Evolutionary conservation across 345 rosid genomes (phyloP).

Genomic region (Ceriops zippeliana): DNA sequence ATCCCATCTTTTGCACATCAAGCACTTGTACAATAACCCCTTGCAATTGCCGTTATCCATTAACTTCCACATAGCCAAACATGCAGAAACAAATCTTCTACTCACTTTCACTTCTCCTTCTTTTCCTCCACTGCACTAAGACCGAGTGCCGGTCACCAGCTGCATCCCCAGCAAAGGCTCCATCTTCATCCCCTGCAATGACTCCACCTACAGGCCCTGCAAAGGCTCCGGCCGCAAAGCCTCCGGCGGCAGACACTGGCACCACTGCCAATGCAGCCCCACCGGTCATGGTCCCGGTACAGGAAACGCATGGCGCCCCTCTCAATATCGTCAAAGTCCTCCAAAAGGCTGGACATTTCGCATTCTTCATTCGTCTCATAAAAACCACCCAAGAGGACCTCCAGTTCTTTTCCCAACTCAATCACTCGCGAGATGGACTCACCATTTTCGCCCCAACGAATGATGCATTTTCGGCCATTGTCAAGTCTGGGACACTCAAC

Average conservation of each 20-base stretch:
- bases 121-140: conserved; percentile 21
- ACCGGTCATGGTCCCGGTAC: conserved; percentile 15
- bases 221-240: neutral
- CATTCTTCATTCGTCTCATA: conserved; percentile 23
- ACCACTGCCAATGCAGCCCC: conserved; percentile 7
- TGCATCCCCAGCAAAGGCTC: conserved; percentile 16
- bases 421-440: conserved; percentile 18
- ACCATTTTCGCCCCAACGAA: conserved; percentile 26
- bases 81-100: conserved; percentile 12
- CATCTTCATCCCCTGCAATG: conserved; percentile 7
- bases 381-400: conserved; percentile 26
- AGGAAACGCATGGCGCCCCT: conserved; percentile 27
- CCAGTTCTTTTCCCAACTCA: conserved; percentile 26
- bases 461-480: conserved; percentile 17
- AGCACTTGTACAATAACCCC: conserved; percentile 3
- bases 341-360: conserved; percentile 22
- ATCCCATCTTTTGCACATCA: conserved; percentile 2
- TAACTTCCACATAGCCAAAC: neutral
- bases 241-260: neutral
- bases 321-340: conserved; percentile 18
- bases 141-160: conserved; percentile 18
- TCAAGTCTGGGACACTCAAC: conserved; percentile 22
- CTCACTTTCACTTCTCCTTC: conserved; percentile 17
- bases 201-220: conserved; percentile 11
- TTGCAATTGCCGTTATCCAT: neutral